phyloP scores from a whole-genome alignment of 768 basidiomycete species.

The Trametes meyenii region DNA sequence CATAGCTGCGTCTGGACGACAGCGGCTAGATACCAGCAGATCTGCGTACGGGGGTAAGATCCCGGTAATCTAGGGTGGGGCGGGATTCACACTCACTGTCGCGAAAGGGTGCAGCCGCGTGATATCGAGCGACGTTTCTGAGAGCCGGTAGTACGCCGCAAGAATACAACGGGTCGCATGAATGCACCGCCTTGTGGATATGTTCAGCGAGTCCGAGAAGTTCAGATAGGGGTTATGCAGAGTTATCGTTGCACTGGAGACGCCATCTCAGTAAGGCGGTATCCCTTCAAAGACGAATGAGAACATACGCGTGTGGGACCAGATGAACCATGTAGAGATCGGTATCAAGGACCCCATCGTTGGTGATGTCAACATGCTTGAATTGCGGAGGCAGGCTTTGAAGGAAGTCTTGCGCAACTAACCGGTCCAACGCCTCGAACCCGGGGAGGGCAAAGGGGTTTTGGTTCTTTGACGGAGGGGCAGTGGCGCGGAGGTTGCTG shows the following conservation, averaged over 20 bases:
- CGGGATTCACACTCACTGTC: constrained; percentile 51
- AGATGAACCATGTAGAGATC: constrained; percentile 88
- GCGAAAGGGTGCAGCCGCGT: constrained; percentile 81
- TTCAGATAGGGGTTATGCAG: constrained; percentile 85
- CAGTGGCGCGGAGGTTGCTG: constrained; percentile 66
- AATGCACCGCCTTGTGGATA: constrained; percentile 74
- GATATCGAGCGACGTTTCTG: constrained; percentile 82
- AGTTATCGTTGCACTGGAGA: constrained; percentile 77
- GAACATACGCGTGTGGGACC: constrained; percentile 79
- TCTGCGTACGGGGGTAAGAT: constrained; percentile 43
- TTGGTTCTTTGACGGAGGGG: constrained; percentile 68
- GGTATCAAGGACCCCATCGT: constrained; percentile 66
- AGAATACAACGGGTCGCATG: constrained; percentile 76
- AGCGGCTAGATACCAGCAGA: constrained; percentile 90
- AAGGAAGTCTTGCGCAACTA: constrained; percentile 69
- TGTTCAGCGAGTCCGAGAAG: constrained; percentile 62
- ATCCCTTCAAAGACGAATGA: constrained; percentile 19
- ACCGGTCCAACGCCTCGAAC: constrained; percentile 69
- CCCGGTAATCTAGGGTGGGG: not conserved
- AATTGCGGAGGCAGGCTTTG: constrained; percentile 69
- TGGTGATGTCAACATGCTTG: constrained; percentile 63
- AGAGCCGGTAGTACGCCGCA: constrained; percentile 72
- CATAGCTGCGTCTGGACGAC: constrained; percentile 86
- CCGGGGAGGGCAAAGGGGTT: constrained; percentile 70
- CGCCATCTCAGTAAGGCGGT: not conserved